Percentiles rank a stretch among this genome's conserved stretches.
These are phyloP conservation scores for Metschnikowia proteae DNA, from an alignment of 805 yeast species.

Conservation along the genomic window DNA sequence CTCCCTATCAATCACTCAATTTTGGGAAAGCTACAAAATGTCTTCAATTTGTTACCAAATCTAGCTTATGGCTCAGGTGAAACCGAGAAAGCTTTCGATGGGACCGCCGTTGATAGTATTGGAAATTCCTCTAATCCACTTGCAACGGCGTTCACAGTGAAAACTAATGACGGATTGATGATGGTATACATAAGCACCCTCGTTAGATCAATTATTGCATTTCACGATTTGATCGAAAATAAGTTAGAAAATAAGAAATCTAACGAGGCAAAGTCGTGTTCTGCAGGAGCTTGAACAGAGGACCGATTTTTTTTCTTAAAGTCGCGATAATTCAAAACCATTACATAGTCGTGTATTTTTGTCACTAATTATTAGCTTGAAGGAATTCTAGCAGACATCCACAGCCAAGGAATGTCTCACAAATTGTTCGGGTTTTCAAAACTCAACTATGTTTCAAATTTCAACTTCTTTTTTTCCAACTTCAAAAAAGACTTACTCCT, in stretches of 20 bases:
- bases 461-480: conserved; percentile 38
- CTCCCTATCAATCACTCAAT: conserved; percentile 89
- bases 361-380: conserved; percentile 2
- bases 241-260: conserved; percentile 69
- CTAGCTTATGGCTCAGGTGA: conserved; percentile 34
- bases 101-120: conserved; percentile 8
- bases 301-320: neutral
- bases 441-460: conserved; percentile 22
- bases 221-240: conserved; percentile 94
- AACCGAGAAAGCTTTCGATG: conserved; percentile 7
- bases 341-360: conserved; percentile 14
- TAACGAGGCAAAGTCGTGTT: conserved; percentile 23
- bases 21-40: conserved; percentile 88
- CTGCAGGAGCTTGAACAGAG: conserved; percentile 3
- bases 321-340: neutral
- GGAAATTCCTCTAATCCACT: conserved; percentile 47
- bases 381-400: neutral
- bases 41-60: conserved; percentile 89
- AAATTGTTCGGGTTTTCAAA: conserved; percentile 19
- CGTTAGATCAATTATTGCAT: conserved; percentile 91
- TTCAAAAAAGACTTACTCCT: conserved; percentile 27
- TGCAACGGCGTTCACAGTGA: conserved; percentile 78
- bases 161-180: conserved; percentile 96
- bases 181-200: conserved; percentile 82
- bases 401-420: conserved; percentile 15